A percentile compares a stretch with the other conserved stretches of the same genome.
These are phyloP conservation scores for Picea sitchensis DNA, from an alignment of 75 land plant genomes.

Conservation along the genomic window DNA sequence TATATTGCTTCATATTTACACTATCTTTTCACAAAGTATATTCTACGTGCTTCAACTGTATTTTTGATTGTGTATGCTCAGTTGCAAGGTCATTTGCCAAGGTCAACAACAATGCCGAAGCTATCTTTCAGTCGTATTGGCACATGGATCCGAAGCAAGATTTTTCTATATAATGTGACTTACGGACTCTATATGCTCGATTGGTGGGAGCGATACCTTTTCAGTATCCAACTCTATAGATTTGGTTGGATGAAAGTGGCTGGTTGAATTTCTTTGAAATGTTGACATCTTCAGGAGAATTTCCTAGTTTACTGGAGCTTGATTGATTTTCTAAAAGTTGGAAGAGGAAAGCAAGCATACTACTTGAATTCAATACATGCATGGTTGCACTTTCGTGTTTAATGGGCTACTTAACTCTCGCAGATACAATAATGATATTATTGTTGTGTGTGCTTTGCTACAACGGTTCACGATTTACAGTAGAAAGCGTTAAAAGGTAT, in stretches of 20 bases:
- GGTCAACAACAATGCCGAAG: not conserved
- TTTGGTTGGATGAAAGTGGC: not conserved
- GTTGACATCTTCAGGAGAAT: not conserved
- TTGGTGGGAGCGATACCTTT: constrained; percentile 64
- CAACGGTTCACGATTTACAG: constrained; percentile 14
- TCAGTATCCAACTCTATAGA: constrained; percentile 38
- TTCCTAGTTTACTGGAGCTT: not conserved
- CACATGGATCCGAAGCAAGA: constrained; percentile 27
- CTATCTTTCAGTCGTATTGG: not conserved
- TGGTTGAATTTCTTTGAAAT: not conserved
- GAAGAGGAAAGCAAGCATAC: not conserved
- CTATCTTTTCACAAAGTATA: not conserved
- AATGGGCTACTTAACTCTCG: constrained; percentile 5
- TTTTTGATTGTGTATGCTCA: constrained; percentile 4
- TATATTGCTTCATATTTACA: not conserved
- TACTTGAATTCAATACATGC: too few species aligned
- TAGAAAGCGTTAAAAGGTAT: constrained; percentile 10
- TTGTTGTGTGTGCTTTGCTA: constrained; percentile 9
- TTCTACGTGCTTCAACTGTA: not conserved
- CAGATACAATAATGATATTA: constrained; percentile 8
- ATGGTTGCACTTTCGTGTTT: not conserved
- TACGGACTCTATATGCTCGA: constrained; percentile 69
- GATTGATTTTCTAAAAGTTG: not conserved
- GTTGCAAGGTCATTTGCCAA: not conserved
- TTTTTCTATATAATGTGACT: constrained; percentile 64